phyloP scores from a whole-genome alignment of 495 filamentous ascomycete genomes.

The Cetradonia linearis region DNA sequence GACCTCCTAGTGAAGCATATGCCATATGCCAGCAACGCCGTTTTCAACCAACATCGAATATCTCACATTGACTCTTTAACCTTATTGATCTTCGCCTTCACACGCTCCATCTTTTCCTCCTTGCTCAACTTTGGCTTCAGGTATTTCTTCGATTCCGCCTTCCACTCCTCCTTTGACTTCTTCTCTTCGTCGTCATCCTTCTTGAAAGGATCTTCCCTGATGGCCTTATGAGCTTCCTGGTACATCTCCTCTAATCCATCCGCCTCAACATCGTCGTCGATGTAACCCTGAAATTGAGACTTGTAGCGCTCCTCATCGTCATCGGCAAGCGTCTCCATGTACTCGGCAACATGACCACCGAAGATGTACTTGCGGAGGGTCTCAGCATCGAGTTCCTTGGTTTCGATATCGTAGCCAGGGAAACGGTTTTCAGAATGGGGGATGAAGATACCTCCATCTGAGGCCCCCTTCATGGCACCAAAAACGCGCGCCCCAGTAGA shows the following conservation, averaged over 20 bases:
- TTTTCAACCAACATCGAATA: not conserved
- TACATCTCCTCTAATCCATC: conserved; percentile 97
- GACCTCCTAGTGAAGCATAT: not conserved
- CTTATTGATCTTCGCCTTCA: conserved; percentile 82
- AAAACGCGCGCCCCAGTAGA: conserved; percentile 98
- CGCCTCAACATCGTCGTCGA: conserved; percentile 91
- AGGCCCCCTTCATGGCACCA: conserved; percentile 99
- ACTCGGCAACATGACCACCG: conserved; percentile 95
- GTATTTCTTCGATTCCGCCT: conserved; percentile 90
- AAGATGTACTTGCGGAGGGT: conserved; percentile 98
- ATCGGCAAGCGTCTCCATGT: conserved; percentile 99
- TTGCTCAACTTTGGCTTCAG: conserved; percentile 62
- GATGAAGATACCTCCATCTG: conserved; percentile 91
- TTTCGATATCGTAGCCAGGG: conserved; percentile 95
- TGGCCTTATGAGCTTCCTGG: conserved; percentile 84
- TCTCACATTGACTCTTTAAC: conserved; percentile 37
- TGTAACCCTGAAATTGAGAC: conserved; percentile 93
- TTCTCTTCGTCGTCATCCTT: conserved; percentile 51
- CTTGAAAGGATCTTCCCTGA: conserved; percentile 97
- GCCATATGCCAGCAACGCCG: conserved; percentile 7
- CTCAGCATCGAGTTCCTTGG: conserved; percentile 94
- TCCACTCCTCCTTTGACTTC: conserved; percentile 96
- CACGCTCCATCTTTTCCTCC: conserved; percentile 64
- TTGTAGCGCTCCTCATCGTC: conserved; percentile 99
- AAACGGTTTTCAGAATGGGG: conserved; percentile 99